phyloP scores from a whole-genome alignment of 2,329 filamentous ascomycete genomes.

The Myrmaecium sp. region DNA sequence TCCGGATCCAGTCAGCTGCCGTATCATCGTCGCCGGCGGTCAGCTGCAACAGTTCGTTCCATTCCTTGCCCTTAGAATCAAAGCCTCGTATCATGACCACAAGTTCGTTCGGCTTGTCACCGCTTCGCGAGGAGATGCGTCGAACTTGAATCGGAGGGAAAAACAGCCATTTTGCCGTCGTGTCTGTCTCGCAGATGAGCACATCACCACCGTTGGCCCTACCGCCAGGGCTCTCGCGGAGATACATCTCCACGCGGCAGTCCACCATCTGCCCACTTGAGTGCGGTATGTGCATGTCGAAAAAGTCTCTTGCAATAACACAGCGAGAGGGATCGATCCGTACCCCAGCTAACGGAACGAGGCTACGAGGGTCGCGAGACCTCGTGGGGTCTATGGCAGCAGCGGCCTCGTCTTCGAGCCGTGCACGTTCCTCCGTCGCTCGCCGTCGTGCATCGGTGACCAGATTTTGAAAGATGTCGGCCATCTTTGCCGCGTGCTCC shows the following conservation, averaged over 20 bases:
- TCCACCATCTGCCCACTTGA: constrained; percentile 81
- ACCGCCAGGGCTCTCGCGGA: constrained; percentile 61
- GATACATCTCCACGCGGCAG: constrained; percentile 73
- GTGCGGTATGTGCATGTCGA: constrained; percentile 69
- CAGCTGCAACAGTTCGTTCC: constrained; percentile 74
- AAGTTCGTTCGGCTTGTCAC: constrained; percentile 54
- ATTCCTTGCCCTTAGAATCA: constrained; percentile 44
- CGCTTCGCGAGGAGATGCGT: constrained; percentile 63
- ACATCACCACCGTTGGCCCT: constrained; percentile 59
- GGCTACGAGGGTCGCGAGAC: constrained; percentile 59
- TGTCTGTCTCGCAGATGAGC: constrained; percentile 81
- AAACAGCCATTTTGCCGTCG: constrained; percentile 61
- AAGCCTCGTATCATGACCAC: constrained; percentile 73
- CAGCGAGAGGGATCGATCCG: constrained; percentile 60
- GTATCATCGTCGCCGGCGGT: constrained; percentile 60
- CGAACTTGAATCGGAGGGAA: constrained; percentile 71
- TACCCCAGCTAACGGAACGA: constrained; percentile 54
- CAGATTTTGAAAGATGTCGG: constrained; percentile 49
- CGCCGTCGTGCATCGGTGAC: constrained; percentile 62
- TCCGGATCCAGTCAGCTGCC: constrained; percentile 70
- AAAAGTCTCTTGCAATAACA: constrained; percentile 79
- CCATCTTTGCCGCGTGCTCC: constrained; percentile 40
- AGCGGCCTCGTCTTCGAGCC: constrained; percentile 74
- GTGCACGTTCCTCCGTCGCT: constrained; percentile 53
- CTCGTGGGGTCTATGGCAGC: constrained; percentile 66